Conservation (phyloP, 1,139 yeast genomes). For the Suhomyces ambrosiae region DNA sequence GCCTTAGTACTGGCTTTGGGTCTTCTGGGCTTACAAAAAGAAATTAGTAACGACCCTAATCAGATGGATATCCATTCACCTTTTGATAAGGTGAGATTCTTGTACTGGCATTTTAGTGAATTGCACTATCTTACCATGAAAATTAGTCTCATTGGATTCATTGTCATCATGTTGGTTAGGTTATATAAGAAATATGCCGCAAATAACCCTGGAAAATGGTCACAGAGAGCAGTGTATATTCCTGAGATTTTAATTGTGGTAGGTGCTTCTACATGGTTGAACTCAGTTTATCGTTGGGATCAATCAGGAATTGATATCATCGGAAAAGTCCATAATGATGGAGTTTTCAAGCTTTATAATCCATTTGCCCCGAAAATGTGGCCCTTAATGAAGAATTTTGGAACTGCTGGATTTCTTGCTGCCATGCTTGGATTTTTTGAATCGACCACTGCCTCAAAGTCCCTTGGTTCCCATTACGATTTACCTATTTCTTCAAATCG, state of each 20-base stretch:
- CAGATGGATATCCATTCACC: constrained; percentile 73
- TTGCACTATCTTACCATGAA: constrained; percentile 54
- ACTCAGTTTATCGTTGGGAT: constrained; percentile 57
- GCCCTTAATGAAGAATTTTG: constrained; percentile 43
- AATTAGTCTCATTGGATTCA: constrained; percentile 53
- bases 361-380: constrained; percentile 33
- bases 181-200: constrained; percentile 41
- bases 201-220: constrained; percentile 17
- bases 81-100: constrained; percentile 64
- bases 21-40: constrained; percentile 42
- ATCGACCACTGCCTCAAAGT: constrained; percentile 89
- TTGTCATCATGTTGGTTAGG: constrained; percentile 43
- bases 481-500: constrained; percentile 72
- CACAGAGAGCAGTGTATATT: constrained; percentile 49
- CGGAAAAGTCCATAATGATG: constrained; percentile 57
- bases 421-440: constrained; percentile 93
- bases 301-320: constrained; percentile 63
- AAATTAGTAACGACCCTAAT: constrained; percentile 35
- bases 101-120: constrained; percentile 42
- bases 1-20: constrained; percentile 77
- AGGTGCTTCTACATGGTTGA: constrained; percentile 59
- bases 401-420: constrained; percentile 67
- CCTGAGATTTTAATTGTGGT: constrained; percentile 88
- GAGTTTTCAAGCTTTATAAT: constrained; percentile 31
- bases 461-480: constrained; percentile 66